Conservation (phyloP, 2,329 filamentous ascomycete species). For the Exophiala bonariae region DNA sequence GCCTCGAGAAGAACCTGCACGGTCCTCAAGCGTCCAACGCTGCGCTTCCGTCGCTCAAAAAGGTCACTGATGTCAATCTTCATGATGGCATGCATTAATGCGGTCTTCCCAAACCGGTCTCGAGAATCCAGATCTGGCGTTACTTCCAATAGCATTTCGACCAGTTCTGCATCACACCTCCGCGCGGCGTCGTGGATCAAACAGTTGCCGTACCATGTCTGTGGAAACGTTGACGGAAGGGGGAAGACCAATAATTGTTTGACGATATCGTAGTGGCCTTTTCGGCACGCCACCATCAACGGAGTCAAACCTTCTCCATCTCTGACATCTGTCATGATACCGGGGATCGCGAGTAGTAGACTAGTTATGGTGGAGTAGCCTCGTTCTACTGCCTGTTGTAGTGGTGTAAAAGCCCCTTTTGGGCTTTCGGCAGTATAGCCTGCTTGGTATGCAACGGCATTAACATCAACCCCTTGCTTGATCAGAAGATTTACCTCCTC, state of each 20-base stretch:
- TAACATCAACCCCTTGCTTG: conserved; percentile 21
- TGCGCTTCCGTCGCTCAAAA: conserved; percentile 3
- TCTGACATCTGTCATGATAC: conserved; percentile 14
- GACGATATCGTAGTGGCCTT: conserved; percentile 19
- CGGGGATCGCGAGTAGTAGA: conserved; percentile 13
- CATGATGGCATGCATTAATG: conserved; percentile 25
- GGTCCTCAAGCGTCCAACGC: conserved; percentile 8
- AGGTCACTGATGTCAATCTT: conserved; percentile 15
- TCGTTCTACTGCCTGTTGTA: conserved; percentile 19
- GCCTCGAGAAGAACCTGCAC: conserved; percentile 16
- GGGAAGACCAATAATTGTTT: conserved; percentile 19
- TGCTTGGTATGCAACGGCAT: conserved; percentile 21
- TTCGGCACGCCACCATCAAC: conserved; percentile 22
- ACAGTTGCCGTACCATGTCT: conserved; percentile 23
- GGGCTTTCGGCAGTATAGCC: conserved; percentile 18
- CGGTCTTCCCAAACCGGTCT: conserved; percentile 24
- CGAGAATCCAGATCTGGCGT: conserved; percentile 16
- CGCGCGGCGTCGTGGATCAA: conserved; percentile 25
- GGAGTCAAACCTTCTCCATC: conserved; percentile 19
- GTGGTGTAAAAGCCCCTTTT: conserved; percentile 18
- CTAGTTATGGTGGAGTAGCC: conserved; percentile 20
- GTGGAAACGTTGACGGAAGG: conserved; percentile 17
- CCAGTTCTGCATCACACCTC: conserved; percentile 19
- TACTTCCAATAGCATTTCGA: conserved; percentile 18
- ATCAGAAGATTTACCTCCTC: conserved; percentile 23